Evolutionary conservation across 257 asterid species (phyloP), one percentile per base, ranked within the genome.

Genomic region (Mentha longifolia): DNA sequence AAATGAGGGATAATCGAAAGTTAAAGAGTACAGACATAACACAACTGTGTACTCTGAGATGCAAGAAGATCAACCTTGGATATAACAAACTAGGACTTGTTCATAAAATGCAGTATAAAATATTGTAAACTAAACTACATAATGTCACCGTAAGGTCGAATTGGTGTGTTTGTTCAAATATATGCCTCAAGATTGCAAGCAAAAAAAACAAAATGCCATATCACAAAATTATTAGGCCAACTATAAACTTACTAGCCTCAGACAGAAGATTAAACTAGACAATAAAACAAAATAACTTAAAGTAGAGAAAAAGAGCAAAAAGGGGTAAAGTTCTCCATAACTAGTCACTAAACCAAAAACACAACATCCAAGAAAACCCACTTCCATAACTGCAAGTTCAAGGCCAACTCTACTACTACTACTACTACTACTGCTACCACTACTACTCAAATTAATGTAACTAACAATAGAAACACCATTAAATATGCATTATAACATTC

Each of bases 331-430:
- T 43, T 31, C 49, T 49, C 14, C 14, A 10, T 28, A 55, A 33
- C 64, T 28, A 25, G 13, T 12, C 51, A 69, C 30, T 67, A 45
- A 62, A 25, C 16, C 60, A 51, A 5, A 15, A 17, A 6, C 58
- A 67, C 20, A 46, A 58, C 46, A 50, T 37, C 33, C 72, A 65
- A 52, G 13, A 73, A 16, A 64, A 22, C n/a, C n/a, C 49, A 45
- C 19, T 46, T 46, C 52, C 57, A 72, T n/a, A 15, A 12, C 15
- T 67, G 64, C 70, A 59, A 50, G 42, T 12, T 25, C 20, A 17
- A 62, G 16, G 39, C 30, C 55, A 7, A 13, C 9, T 60, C 15
- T 35, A 35, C 63, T 17, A 65, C 68, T 30, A 12, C 50, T 33
- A 37, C n/a, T n/a, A n/a, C n/a, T n/a, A n/a, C n/a, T n/a, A n/a